Percentiles rank a stretch among this genome's conserved stretches.
Conservation (phyloP, 2,329 filamentous ascomycete genomes). For the Pseudocercospora macadamiae region DNA sequence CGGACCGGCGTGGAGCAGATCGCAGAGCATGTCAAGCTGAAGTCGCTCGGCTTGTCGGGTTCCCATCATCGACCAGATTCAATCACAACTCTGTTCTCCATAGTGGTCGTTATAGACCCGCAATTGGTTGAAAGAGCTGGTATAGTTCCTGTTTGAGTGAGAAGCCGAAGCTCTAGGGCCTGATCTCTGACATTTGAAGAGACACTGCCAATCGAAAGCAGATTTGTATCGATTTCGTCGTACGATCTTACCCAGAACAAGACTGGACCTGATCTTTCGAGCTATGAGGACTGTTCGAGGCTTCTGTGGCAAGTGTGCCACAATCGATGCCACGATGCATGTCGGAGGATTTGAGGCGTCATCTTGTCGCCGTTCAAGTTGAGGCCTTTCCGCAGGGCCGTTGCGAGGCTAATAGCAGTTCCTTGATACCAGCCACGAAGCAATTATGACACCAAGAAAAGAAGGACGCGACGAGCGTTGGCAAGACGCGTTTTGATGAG, state of each 20-base stretch:
- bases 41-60: background rate
- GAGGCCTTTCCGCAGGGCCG: background rate
- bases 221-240: background rate
- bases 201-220: background rate
- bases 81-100: background rate
- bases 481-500: too few species aligned
- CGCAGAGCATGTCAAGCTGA: background rate
- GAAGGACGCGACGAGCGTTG: too few species aligned
- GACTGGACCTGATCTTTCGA: background rate
- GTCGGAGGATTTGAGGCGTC: background rate
- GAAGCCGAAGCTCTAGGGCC: background rate
- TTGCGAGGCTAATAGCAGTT: too few species aligned
- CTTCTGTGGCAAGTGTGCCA: background rate
- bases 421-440: too few species aligned
- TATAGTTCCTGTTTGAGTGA: background rate
- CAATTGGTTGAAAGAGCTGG: background rate
- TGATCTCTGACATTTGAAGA: background rate
- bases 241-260: background rate
- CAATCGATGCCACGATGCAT: background rate
- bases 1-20: background rate
- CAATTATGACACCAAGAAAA: too few species aligned
- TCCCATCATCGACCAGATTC: background rate
- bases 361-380: background rate
- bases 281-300: background rate
- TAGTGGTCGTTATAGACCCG: background rate